Evolutionary conservation across 306 rosid species (phyloP).

Genomic region (Ziziphus jujuba): DNA sequence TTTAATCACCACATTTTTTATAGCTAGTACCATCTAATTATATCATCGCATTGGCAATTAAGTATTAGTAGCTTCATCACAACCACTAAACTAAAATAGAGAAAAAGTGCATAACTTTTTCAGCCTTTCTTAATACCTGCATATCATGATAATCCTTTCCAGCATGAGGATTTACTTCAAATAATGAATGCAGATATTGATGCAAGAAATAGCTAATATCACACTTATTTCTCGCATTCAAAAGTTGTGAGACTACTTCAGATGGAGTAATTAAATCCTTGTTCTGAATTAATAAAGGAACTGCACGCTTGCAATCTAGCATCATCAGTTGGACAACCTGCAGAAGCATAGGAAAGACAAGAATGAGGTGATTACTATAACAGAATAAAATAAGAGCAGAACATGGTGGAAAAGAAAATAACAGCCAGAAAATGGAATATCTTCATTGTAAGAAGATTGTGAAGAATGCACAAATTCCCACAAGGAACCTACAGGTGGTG

Average conservation of each 20-base stretch:
- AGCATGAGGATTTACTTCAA: slow-evolving; percentile 85
- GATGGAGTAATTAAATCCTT: slow-evolving; percentile 67
- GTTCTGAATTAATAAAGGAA: slow-evolving; percentile 68
- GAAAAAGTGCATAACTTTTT: not conserved
- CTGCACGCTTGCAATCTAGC: slow-evolving; percentile 93
- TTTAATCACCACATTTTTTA: no score
- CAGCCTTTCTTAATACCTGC: slow-evolving; percentile 61
- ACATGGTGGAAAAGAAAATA: not conserved
- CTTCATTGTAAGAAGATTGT: slow-evolving; percentile 12
- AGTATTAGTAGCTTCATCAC: slow-evolving; percentile 12
- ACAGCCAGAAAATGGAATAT: slow-evolving; percentile 15
- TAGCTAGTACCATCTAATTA: no score
- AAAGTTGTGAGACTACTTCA: slow-evolving; percentile 81
- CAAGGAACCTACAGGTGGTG: no score
- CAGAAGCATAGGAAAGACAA: slow-evolving; percentile 28
- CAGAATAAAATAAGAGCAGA: slow-evolving; percentile 12
- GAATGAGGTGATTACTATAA: slow-evolving; percentile 13
- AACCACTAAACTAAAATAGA: not conserved
- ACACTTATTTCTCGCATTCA: slow-evolving; percentile 47
- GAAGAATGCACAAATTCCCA: slow-evolving; percentile 24
- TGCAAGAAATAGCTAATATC: slow-evolving; percentile 76
- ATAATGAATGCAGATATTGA: slow-evolving; percentile 84
- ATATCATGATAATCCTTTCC: slow-evolving; percentile 93
- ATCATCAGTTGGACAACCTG: slow-evolving; percentile 90
- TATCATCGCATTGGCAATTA: not conserved